Evolutionary conservation across 2,329 filamentous ascomycete species (phyloP).

Genomic region (Stagonosporopsis tanaceti): DNA sequence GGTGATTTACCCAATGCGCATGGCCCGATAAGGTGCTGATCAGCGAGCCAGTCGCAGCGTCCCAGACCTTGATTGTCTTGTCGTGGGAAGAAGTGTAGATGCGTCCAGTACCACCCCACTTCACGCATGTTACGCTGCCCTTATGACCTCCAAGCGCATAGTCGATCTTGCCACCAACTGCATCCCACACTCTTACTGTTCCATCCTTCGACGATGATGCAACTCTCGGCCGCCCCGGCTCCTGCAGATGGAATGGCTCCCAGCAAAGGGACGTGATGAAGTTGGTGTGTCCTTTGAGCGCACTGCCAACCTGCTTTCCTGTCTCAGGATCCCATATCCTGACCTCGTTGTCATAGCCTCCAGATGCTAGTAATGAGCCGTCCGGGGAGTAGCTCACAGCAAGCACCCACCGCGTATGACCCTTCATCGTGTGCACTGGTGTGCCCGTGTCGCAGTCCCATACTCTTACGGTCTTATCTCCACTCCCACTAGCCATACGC

Average conservation of each 20-base stretch:
- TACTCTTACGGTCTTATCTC: constrained; percentile 88
- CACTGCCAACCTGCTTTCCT: constrained; percentile 74
- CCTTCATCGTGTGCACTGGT: constrained; percentile 82
- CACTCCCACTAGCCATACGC: constrained; percentile 84
- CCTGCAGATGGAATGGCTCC: constrained; percentile 91
- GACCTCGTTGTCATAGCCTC: constrained; percentile 92
- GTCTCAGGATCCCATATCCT: constrained; percentile 86
- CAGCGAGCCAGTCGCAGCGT: constrained; percentile 78
- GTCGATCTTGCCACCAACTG: constrained; percentile 78
- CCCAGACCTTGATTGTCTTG: constrained; percentile 92
- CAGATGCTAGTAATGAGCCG: constrained; percentile 80
- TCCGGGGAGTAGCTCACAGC: constrained; percentile 89
- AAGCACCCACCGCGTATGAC: constrained; percentile 89
- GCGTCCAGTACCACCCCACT: constrained; percentile 86
- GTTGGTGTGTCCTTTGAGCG: constrained; percentile 85
- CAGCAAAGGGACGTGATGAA: constrained; percentile 89
- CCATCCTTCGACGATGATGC: constrained; percentile 90
- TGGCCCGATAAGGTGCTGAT: constrained; percentile 82
- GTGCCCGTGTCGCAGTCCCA: constrained; percentile 97
- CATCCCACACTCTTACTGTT: constrained; percentile 87
- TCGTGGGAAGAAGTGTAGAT: constrained; percentile 73
- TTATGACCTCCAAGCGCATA: constrained; percentile 88
- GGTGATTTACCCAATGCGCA: constrained; percentile 94
- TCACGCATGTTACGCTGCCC: constrained; percentile 85
- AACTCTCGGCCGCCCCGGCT: constrained; percentile 75